Evolutionary conservation across 2,329 filamentous ascomycete genomes (phyloP).

Genomic region (Neonectria hederae): DNA sequence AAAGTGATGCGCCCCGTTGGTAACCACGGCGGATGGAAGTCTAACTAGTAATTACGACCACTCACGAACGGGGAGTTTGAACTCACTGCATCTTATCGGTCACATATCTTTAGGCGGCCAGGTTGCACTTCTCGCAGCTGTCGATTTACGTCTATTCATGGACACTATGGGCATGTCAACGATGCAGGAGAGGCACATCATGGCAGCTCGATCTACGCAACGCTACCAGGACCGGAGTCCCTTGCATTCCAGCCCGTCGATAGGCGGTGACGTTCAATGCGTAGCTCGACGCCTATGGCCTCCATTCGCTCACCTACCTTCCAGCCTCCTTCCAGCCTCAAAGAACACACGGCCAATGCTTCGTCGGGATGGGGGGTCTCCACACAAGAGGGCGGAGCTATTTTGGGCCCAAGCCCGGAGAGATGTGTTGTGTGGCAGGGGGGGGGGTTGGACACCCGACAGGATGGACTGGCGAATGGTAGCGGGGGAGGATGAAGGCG

Average conservation of each 20-base stretch:
- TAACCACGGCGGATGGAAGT: background rate
- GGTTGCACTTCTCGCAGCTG: background rate
- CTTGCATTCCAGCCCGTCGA: background rate
- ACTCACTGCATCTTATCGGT: background rate
- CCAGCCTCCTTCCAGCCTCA: background rate
- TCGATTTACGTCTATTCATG: background rate
- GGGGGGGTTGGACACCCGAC: background rate
- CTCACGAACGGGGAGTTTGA: background rate
- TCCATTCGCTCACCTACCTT: background rate
- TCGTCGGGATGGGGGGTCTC: background rate
- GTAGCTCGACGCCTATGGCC: background rate
- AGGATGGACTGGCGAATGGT: constrained; percentile 3
- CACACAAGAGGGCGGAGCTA: constrained; percentile 1
- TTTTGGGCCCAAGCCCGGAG: background rate
- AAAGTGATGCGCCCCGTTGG: background rate
- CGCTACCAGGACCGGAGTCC: background rate
- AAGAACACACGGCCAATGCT: background rate
- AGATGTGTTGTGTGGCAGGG: constrained; percentile 4
- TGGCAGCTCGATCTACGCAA: background rate
- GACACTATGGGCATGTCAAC: background rate
- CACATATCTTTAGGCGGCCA: background rate
- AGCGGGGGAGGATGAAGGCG: constrained; percentile 3
- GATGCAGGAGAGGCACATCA: too few species aligned
- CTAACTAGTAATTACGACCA: background rate
- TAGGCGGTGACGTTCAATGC: background rate